Percentiles rank a stretch among this genome's conserved stretches.
These are phyloP conservation scores for Xylaria sp. DNA, from an alignment of 2,329 filamentous ascomycete species.

Conservation along the genomic window DNA sequence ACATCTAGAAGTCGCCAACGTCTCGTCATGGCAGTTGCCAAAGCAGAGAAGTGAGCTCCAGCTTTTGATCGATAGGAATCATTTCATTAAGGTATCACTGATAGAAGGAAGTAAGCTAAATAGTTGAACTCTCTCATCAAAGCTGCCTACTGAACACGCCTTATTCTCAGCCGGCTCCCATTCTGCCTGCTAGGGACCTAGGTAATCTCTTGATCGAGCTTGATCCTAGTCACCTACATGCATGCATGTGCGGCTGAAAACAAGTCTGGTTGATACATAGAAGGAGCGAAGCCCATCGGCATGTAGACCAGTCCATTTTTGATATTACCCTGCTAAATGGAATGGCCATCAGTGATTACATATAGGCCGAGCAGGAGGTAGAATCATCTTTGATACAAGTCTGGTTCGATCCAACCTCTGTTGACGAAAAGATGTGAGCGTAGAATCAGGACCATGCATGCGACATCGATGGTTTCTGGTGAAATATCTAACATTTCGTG, in stretches of 20 bases:
- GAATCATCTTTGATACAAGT: background rate
- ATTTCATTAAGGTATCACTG: background rate
- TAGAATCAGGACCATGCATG: background rate
- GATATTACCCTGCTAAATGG: background rate
- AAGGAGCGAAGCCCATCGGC: background rate
- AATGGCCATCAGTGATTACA: background rate
- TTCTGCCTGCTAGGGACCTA: too few species aligned
- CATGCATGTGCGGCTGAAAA: background rate
- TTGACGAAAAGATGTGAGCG: background rate
- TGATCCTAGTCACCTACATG: too few species aligned
- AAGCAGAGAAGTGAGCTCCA: background rate
- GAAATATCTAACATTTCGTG: background rate
- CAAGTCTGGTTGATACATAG: background rate
- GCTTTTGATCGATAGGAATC: background rate
- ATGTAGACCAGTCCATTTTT: background rate
- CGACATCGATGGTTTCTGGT: background rate
- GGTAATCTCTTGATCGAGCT: too few species aligned
- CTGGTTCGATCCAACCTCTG: background rate
- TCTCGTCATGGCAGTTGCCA: conserved; percentile 16
- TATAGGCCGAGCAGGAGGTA: background rate
- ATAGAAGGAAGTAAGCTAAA: too few species aligned
- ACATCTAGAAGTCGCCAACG: conserved; percentile 2
- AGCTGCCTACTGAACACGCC: too few species aligned
- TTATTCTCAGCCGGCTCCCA: too few species aligned
- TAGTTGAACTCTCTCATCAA: too few species aligned